These are phyloP conservation scores for Carpinus viminea DNA, from an alignment of 306 rosid genomes.

Conservation along the genomic window DNA sequence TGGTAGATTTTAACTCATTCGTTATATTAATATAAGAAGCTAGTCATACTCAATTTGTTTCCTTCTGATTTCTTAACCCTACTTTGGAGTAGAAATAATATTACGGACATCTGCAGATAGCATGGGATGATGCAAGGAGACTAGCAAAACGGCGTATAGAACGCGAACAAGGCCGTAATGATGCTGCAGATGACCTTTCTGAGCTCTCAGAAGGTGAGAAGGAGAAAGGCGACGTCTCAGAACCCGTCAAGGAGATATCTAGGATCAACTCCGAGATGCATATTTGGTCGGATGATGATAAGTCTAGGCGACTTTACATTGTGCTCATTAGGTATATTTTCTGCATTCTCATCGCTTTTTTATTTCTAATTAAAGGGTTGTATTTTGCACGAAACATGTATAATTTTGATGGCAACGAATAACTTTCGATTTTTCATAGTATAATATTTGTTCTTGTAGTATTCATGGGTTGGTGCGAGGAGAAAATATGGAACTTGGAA, in stretches of 20 bases:
- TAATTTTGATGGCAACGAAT: neutral
- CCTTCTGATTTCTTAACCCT: neutral
- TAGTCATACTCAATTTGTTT: neutral
- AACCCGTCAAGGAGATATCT: constrained; percentile 38
- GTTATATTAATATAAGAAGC: no score
- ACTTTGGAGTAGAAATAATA: neutral
- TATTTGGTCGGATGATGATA: constrained; percentile 58
- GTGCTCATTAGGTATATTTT: constrained; percentile 57
- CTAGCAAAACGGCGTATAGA: constrained; percentile 49
- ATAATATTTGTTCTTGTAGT: constrained; percentile 30
- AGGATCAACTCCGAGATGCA: constrained; percentile 54
- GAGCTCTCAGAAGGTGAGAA: constrained; percentile 82
- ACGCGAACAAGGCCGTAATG: constrained; percentile 67
- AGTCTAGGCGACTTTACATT: constrained; percentile 59
- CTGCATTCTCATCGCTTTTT: neutral
- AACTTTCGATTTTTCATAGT: constrained; percentile 6
- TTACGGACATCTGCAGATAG: constrained; percentile 40
- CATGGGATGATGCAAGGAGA: constrained; percentile 62
- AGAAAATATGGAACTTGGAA: constrained; percentile 86
- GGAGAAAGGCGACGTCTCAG: constrained; percentile 51
- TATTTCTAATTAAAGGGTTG: no score
- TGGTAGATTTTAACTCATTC: neutral
- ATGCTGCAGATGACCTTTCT: constrained; percentile 70
- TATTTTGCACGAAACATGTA: neutral
- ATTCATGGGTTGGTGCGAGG: constrained; percentile 84